Conservation (phyloP, 306 rosid species). For the Citrullus amarus region DNA sequence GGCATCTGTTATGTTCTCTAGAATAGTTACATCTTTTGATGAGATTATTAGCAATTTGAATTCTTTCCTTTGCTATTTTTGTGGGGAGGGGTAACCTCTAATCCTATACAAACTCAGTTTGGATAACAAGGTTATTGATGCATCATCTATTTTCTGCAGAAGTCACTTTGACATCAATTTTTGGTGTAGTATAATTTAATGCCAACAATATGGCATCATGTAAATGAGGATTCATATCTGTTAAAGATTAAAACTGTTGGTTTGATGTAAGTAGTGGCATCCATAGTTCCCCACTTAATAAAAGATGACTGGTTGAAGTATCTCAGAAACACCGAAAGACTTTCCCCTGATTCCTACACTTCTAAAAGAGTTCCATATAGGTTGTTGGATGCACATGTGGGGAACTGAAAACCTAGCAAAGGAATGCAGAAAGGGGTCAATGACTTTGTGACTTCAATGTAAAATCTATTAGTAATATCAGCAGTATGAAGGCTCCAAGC, state of each 20-base stretch:
- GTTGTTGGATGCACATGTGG: not conserved
- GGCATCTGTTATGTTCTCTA: too few relatives aligned
- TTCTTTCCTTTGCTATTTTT: too few relatives aligned
- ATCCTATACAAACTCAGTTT: not conserved
- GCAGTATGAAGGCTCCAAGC: not conserved
- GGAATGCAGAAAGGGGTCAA: not conserved
- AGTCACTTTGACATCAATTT: not conserved
- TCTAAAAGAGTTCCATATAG: not conserved
- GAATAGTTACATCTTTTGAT: too few relatives aligned
- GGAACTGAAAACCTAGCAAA: not conserved
- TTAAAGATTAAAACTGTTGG: not conserved
- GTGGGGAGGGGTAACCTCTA: too few relatives aligned
- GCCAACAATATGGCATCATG: not conserved
- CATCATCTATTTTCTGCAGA: not conserved
- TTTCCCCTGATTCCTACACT: not conserved
- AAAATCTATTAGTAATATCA: not conserved
- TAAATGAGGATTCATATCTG: not conserved
- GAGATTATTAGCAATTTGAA: too few relatives aligned
- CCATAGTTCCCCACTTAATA: too few relatives aligned
- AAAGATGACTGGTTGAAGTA: not conserved
- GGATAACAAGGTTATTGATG: not conserved
- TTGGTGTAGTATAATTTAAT: not conserved
- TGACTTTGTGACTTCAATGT: not conserved
- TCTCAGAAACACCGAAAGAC: not conserved
- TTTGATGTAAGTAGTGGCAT: not conserved